Conservation (phyloP, 495 filamentous ascomycete genomes). For the Penicillium chermesinum region DNA sequence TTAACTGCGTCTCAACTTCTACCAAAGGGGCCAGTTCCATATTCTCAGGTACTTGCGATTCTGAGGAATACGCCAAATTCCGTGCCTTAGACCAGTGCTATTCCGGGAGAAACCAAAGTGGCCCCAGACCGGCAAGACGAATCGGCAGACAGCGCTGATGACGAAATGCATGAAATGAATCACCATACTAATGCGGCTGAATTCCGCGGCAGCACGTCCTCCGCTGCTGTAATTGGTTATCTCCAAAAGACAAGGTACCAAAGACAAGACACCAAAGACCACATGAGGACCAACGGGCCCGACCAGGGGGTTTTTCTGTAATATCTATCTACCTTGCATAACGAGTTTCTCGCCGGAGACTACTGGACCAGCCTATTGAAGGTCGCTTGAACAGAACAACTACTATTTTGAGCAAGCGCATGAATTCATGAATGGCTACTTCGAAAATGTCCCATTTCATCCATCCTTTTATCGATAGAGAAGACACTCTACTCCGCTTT, state of each 20-base stretch:
- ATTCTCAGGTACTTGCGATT: constrained; percentile 3
- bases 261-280: constrained; percentile 20
- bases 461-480: constrained; percentile 40
- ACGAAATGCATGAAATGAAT: constrained; percentile 35
- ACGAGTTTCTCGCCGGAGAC: constrained; percentile 33
- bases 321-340: constrained; percentile 38
- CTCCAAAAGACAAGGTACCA: constrained; percentile 30
- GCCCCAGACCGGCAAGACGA: constrained; percentile 19
- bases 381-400: constrained; percentile 25
- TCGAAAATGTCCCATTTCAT: constrained; percentile 41
- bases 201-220: constrained; percentile 39
- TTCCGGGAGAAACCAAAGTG: constrained; percentile 16
- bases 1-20: constrained; percentile 12
- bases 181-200: constrained; percentile 39
- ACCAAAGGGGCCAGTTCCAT: constrained; percentile 2
- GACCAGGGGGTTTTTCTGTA: constrained; percentile 22
- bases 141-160: constrained; percentile 23
- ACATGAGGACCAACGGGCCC: constrained; percentile 12
- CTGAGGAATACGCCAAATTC: constrained; percentile 29
- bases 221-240: constrained; percentile 31
- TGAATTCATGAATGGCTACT: constrained; percentile 41
- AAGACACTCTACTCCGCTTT: constrained; percentile 32
- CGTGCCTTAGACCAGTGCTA: constrained; percentile 21
- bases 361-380: constrained; percentile 20
- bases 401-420: constrained; percentile 41